phyloP scores from a whole-genome alignment of 345 rosid genomes.

The Psidium guajava region DNA sequence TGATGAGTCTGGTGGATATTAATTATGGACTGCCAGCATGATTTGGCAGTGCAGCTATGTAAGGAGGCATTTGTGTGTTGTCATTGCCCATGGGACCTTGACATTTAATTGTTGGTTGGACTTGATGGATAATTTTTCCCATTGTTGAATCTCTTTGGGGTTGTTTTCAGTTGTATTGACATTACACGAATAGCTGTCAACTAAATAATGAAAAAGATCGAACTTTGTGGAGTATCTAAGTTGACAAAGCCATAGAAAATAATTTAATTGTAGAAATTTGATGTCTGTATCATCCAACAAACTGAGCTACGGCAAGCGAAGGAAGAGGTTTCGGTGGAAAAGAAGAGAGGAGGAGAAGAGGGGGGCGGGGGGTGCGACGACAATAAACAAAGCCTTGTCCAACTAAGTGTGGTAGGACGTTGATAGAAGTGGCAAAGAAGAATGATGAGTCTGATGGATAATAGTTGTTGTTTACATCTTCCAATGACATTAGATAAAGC shows the following conservation, averaged over 20 bases:
- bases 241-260: not conserved
- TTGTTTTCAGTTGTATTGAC: not conserved
- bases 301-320: too few relatives aligned
- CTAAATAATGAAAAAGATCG: not conserved
- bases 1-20: not conserved
- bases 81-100: not conserved
- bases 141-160: not conserved
- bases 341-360: too few relatives aligned
- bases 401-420: too few relatives aligned
- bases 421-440: too few relatives aligned
- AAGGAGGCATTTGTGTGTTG: not conserved
- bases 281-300: too few relatives aligned
- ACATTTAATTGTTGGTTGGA: not conserved
- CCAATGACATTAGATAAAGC: too few relatives aligned
- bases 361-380: too few relatives aligned
- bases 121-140: not conserved
- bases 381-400: too few relatives aligned
- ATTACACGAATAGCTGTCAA: not conserved
- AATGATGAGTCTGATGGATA: too few relatives aligned
- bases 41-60: not conserved
- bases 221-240: not conserved
- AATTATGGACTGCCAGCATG: not conserved
- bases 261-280: not conserved
- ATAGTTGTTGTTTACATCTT: too few relatives aligned
- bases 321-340: too few relatives aligned